These are phyloP conservation scores for Pseudogymnoascus sp. DNA, from an alignment of 2,329 filamentous ascomycete species.

Conservation along the genomic window DNA sequence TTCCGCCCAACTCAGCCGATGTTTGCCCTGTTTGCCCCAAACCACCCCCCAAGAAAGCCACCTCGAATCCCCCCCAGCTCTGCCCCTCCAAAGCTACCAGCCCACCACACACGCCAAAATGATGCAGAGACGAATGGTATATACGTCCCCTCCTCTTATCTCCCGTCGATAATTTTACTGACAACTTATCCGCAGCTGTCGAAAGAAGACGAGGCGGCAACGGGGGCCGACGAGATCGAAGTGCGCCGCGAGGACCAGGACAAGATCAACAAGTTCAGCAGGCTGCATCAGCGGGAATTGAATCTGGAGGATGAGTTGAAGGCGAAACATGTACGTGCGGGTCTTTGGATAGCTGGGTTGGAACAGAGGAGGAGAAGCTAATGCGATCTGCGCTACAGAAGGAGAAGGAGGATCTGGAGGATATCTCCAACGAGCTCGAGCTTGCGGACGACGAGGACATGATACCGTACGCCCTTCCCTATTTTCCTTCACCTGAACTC, in stretches of 20 bases:
- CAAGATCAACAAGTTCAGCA: slow-evolving; percentile 97
- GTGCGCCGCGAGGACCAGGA: slow-evolving; percentile 96
- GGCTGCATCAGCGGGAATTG: slow-evolving; percentile 80
- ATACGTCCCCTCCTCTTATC: slow-evolving; percentile 11
- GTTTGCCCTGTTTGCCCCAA: neutral
- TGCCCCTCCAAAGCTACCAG: slow-evolving; percentile 2
- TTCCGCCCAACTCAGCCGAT: neutral
- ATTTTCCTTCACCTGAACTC: neutral
- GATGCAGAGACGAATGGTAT: slow-evolving; percentile 55
- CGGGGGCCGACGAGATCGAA: slow-evolving; percentile 73
- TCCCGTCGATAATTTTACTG: slow-evolving; percentile 14
- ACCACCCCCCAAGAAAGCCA: neutral
- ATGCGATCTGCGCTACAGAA: slow-evolving; percentile 54
- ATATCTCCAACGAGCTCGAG: slow-evolving; percentile 84
- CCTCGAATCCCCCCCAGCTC: neutral
- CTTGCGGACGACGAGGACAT: slow-evolving; percentile 91
- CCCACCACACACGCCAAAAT: slow-evolving; percentile 28
- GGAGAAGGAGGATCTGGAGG: slow-evolving; percentile 96
- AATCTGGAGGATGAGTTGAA: slow-evolving; percentile 73
- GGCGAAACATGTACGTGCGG: slow-evolving; percentile 61
- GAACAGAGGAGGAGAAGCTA: slow-evolving; percentile 10
- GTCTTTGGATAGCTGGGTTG: neutral
- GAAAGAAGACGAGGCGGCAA: slow-evolving; percentile 77
- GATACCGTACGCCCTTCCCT: slow-evolving; percentile 60
- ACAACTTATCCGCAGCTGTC: slow-evolving; percentile 58